phyloP scores from a whole-genome alignment of 2,329 filamentous ascomycete species.

The Stachybotrys chartarum region DNA sequence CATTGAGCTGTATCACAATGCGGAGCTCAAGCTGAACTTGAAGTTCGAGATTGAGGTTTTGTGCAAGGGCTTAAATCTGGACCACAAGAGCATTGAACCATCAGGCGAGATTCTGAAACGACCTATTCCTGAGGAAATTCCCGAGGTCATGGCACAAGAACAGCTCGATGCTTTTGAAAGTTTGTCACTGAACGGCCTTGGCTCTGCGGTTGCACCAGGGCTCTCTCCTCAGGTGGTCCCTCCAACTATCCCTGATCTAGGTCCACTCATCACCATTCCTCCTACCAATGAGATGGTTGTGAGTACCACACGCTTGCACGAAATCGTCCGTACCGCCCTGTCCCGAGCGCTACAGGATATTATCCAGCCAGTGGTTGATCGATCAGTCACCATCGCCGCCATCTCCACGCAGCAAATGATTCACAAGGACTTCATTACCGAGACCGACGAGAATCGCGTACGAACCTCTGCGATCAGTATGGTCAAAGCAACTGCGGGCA shows the following conservation, averaged over 20 bases:
- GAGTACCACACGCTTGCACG: slow-evolving; percentile 57
- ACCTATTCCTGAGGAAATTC: slow-evolving; percentile 53
- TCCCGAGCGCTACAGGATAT: slow-evolving; percentile 91
- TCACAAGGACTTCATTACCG: slow-evolving; percentile 91
- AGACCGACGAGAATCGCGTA: slow-evolving; percentile 81
- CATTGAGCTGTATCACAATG: slow-evolving; percentile 88
- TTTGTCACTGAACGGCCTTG: slow-evolving; percentile 68
- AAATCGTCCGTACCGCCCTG: slow-evolving; percentile 80
- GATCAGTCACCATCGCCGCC: slow-evolving; percentile 94
- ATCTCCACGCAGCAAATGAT: slow-evolving; percentile 96
- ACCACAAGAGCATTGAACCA: slow-evolving; percentile 85
- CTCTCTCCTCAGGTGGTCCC: slow-evolving; percentile 73
- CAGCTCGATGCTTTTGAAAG: slow-evolving; percentile 77
- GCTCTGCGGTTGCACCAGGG: slow-evolving; percentile 59
- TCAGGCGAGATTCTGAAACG: slow-evolving; percentile 80
- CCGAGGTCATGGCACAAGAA: slow-evolving; percentile 56
- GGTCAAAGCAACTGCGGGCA: slow-evolving; percentile 91
- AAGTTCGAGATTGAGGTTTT: slow-evolving; percentile 99
- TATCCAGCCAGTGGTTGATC: slow-evolving; percentile 93
- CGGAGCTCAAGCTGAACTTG: slow-evolving; percentile 89
- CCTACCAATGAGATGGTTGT: slow-evolving; percentile 75
- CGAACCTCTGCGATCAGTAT: slow-evolving; percentile 84
- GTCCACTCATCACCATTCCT: slow-evolving; percentile 71
- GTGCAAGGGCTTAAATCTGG: slow-evolving; percentile 85
- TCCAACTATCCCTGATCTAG: slow-evolving; percentile 76